These are phyloP conservation scores for Magnusiomyces suaveolens DNA, from an alignment of 1,139 yeast genomes.

Conservation along the genomic window DNA sequence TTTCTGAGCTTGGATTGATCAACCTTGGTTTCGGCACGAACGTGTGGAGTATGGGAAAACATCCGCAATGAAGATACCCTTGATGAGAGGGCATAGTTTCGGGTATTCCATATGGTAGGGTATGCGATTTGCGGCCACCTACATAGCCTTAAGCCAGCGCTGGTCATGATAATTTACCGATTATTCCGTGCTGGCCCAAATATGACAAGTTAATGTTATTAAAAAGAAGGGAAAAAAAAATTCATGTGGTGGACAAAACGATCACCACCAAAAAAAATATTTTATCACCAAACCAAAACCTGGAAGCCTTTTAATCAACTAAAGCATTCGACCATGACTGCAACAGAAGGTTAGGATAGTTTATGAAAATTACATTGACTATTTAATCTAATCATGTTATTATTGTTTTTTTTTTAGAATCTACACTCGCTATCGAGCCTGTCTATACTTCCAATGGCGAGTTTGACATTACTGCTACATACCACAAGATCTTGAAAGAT, in stretches of 20 bases:
- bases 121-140: neutral
- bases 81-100: neutral
- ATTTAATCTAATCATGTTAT: neutral
- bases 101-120: neutral
- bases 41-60: constrained; percentile 2
- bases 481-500: constrained; percentile 67
- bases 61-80: neutral
- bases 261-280: neutral
- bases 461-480: constrained; percentile 74
- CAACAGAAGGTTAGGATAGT: neutral
- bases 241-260: neutral
- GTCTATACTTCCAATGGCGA: constrained; percentile 16
- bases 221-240: neutral
- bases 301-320: neutral
- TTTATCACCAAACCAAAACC: neutral
- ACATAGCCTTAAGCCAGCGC: neutral
- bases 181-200: neutral
- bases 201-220: neutral
- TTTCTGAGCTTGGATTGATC: constrained; percentile 40
- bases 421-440: constrained; percentile 9
- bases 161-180: neutral
- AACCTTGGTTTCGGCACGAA: neutral
- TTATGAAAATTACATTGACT: no score
- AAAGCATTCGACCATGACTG: neutral
- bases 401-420: neutral